Conservation (phyloP, 257 asterid species). For the Fraxinus cuspidata region DNA sequence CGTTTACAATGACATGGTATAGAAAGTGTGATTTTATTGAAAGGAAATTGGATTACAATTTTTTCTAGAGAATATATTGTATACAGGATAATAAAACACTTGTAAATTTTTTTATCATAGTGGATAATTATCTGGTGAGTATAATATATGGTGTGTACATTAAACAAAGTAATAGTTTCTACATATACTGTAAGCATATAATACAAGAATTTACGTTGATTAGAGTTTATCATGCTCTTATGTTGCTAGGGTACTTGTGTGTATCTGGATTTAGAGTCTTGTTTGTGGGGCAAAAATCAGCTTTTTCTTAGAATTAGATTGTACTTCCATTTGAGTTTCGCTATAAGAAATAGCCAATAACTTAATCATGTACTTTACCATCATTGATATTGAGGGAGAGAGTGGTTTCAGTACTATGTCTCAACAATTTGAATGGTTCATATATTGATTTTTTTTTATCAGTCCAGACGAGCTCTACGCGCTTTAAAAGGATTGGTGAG, state of each 20-base stretch:
- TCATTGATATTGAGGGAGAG: slow-evolving; percentile 9
- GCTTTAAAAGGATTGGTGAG: slow-evolving; percentile 60
- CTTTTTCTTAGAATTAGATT: background rate
- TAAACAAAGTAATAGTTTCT: background rate
- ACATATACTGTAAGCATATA: background rate
- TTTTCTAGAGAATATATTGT: background rate
- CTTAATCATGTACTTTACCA: background rate
- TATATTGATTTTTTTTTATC: slow-evolving; percentile 12
- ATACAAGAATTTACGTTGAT: background rate
- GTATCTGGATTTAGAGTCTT: background rate
- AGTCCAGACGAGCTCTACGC: slow-evolving; percentile 61
- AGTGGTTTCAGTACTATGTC: background rate
- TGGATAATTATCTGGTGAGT: background rate
- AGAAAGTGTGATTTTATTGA: background rate
- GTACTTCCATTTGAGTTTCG: background rate
- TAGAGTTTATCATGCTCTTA: background rate
- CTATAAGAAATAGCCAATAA: background rate
- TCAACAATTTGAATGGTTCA: background rate
- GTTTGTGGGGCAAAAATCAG: background rate
- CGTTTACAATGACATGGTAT: background rate
- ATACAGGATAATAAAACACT: background rate
- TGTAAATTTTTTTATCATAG: background rate
- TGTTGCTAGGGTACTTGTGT: background rate
- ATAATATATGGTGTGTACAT: background rate
- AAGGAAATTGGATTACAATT: background rate